Evolutionary conservation across 129 eudicot genomes (phyloP), one percentile per base, ranked within the genome.

Genomic region (Helianthus tuberosus): DNA sequence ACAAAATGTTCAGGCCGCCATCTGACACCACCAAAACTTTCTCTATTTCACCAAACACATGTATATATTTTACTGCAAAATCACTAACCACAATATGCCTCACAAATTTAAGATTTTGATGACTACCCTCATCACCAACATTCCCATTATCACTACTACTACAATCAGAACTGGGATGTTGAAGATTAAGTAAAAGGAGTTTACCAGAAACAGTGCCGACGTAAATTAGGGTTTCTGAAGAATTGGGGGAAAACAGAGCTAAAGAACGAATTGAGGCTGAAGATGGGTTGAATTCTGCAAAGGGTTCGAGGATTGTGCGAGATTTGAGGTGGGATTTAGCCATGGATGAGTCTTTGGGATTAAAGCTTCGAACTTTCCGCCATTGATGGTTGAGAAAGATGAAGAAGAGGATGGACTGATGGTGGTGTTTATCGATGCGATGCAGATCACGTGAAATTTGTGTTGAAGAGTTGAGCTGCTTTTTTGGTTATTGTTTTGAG

Each of bases 171-270:
- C 77, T 83, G 41, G 48, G 65, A 50, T 63, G 64, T 41, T 64
- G 71, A 20, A 90, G 76, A 44, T 93, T 76, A 66, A 87, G 84
- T 60, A 85, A 69, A 10, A 83, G 77, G 62, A 90, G 83, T n/a
- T 77, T 69, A 57, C 96, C 96, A 54, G 91, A 83, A 43, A 70
- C n/a, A 14, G 91, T 85, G 73, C 96, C 96, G 63, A 77, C 81
- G 84, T 80, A 87, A 47, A 89, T 55, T 68, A 82, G 85, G 83
- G 89, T 78, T 82, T 86, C 79, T 58, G 84, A 67, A 46, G 69
- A 65, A 65, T 84, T 64, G 53, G 65, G 25, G 0, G 87, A 55
- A 58, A 85, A 65, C 63, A 87, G 69, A 0, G 89, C 92, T 60
- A 90, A 54, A 12, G 87, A 87, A 55, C 79, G 83, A 67, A 87